phyloP scores from a whole-genome alignment of 768 basidiomycete genomes.

The Termitomyces sp. region DNA sequence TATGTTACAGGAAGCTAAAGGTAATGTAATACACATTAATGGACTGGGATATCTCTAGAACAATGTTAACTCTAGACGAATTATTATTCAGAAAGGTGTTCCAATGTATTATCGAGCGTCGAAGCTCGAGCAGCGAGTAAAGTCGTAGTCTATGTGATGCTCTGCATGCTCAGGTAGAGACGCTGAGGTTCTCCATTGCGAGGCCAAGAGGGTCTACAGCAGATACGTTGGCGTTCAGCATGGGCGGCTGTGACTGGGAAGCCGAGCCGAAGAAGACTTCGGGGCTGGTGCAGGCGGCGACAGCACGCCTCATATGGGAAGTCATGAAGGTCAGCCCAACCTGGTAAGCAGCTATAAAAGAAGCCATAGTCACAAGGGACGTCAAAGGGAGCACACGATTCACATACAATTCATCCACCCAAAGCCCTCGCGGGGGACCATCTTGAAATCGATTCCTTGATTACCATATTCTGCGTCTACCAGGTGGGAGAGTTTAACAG shows the following conservation, averaged over 20 bases:
- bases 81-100: not conserved
- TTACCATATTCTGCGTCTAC: constrained; percentile 98
- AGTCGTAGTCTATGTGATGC: not conserved
- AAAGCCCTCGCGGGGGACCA: constrained; percentile 96
- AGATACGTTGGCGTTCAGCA: constrained; percentile 30
- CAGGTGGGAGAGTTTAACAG: constrained; percentile 90
- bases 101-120: not conserved
- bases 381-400: not conserved
- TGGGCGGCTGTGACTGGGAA: constrained; percentile 30
- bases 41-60: constrained; percentile 6
- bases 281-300: constrained; percentile 90
- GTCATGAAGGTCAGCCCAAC: constrained; percentile 94
- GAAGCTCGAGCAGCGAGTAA: not conserved
- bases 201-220: constrained; percentile 54
- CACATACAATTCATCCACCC: constrained; percentile 94
- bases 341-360: constrained; percentile 78
- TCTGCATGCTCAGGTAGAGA: constrained; percentile 4
- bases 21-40: constrained; percentile 6
- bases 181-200: constrained; percentile 53
- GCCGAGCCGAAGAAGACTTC: constrained; percentile 77
- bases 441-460: constrained; percentile 95
- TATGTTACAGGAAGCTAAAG: constrained; percentile 1
- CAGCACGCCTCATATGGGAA: constrained; percentile 90
- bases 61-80: not conserved
- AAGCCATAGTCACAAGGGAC: constrained; percentile 1